Conservation (phyloP, 2,329 filamentous ascomycete species). For the Epichloe sibirici region DNA sequence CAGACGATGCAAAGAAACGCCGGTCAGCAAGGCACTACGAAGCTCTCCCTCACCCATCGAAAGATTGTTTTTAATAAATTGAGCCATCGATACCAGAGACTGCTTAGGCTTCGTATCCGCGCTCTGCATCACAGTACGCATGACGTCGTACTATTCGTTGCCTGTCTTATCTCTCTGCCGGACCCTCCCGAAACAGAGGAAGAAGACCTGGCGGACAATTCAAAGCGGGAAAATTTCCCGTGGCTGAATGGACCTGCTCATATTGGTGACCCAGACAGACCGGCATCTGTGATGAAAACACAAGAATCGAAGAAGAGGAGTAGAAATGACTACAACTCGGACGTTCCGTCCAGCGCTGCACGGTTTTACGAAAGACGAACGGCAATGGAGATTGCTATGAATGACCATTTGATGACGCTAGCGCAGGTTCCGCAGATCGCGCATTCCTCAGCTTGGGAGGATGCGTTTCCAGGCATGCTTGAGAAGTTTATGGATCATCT, state of each 20-base stretch:
- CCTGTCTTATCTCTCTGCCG: background rate
- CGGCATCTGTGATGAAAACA: background rate
- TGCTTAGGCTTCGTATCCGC: background rate
- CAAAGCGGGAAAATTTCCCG: background rate
- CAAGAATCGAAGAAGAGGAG: background rate
- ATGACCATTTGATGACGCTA: background rate
- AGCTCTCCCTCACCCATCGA: background rate
- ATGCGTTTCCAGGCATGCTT: conserved; percentile 1
- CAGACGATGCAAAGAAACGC: background rate
- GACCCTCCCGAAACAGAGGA: background rate
- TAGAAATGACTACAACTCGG: background rate
- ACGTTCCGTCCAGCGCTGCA: background rate
- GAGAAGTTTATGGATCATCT: conserved; percentile 3
- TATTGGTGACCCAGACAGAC: too few relatives aligned
- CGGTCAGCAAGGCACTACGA: background rate
- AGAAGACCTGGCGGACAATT: background rate
- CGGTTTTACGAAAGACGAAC: background rate
- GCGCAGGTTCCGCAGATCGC: too few relatives aligned
- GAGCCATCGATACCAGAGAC: background rate
- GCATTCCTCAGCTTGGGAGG: background rate
- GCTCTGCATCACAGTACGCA: background rate
- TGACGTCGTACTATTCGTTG: background rate
- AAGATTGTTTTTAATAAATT: background rate
- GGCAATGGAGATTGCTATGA: background rate
- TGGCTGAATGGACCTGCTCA: background rate